Base-by-base conservation (phyloP, 805 yeast species). In the Candida nemodendra region DNA sequence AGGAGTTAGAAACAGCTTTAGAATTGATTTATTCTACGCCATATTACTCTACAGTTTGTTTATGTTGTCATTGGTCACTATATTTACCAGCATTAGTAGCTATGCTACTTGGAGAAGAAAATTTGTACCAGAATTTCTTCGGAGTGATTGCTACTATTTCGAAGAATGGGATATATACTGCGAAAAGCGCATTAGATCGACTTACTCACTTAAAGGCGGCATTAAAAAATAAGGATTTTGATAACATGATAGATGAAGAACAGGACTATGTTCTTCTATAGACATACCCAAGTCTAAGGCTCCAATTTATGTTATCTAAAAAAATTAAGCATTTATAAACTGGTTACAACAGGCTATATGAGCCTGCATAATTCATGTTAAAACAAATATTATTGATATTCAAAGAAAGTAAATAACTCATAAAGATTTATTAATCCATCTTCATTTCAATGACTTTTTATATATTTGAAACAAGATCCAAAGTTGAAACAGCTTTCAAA, bases 31-130 rank as follows among this genome's bases (percentile, higher is more conserved):
- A 33, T 16, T 11, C 31, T 9, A 25, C 26, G 6, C 37, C 37
- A 15, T 25, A 33, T 17, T 33, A 33, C 14, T 27, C 7, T 25
- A 25, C 23, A 24, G 4, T 16, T 17, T 22, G 37, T 18, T 8
- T 16, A 6, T 5, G 30, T 16, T 25, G 22, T n/a, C 37, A 16
- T n/a, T 33, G 30, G 30, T 7, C 37, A 17, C 24, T 33, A 15
- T 26, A 33, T 14, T 17, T 24, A n/a, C 18, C 22, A 12, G 21
- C 37, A 8, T 12, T 25, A 8, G 11, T 33, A 17, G 5, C 37
- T 8, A 16, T 13, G 6, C 23, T 33, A 18, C 15, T 16, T 18
- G 13, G 18, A 13, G 13, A 32, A n/a, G 36, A 22, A 6, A 32
- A 32, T 17, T 18, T 32, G 18, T 32, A 22, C 29, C n/a, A 16